Evolutionary conservation across 345 rosid species (phyloP).

Genomic region (Populus deltoides): DNA sequence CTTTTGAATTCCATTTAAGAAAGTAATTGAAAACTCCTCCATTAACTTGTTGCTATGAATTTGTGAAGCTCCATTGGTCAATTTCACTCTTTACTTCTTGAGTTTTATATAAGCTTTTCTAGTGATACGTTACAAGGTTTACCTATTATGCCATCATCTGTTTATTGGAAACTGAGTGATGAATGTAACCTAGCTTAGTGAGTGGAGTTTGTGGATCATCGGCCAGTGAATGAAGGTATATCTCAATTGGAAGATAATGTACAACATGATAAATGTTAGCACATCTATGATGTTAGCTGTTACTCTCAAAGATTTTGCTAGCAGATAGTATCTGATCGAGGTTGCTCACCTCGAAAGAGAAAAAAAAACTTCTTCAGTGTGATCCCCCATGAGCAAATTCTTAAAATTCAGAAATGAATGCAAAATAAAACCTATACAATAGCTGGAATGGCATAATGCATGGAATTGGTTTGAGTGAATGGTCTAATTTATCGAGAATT

Average conservation of each 20-base stretch:
- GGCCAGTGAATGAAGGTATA: neutral
- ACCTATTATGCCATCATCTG: neutral
- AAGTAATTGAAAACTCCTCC: neutral
- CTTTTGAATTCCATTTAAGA: neutral
- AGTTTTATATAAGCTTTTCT: neutral
- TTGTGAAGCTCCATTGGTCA: neutral
- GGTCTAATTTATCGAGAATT: neutral
- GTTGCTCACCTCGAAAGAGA: neutral
- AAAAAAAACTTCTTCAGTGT: neutral
- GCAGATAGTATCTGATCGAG: neutral
- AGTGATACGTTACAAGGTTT: neutral
- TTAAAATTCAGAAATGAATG: neutral
- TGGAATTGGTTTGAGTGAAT: neutral
- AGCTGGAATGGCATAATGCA: neutral
- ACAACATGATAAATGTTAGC: neutral
- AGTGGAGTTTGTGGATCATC: neutral
- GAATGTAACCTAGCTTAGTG: neutral
- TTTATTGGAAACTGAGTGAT: neutral
- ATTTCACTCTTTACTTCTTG: neutral
- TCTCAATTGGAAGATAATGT: neutral
- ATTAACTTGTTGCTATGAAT: neutral
- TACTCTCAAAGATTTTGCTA: neutral
- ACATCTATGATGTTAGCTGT: neutral
- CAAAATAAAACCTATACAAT: neutral
- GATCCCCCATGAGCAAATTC: neutral